Base-by-base conservation (phyloP, 179 eudicot genomes). In the Sideroxylon spinosum region DNA sequence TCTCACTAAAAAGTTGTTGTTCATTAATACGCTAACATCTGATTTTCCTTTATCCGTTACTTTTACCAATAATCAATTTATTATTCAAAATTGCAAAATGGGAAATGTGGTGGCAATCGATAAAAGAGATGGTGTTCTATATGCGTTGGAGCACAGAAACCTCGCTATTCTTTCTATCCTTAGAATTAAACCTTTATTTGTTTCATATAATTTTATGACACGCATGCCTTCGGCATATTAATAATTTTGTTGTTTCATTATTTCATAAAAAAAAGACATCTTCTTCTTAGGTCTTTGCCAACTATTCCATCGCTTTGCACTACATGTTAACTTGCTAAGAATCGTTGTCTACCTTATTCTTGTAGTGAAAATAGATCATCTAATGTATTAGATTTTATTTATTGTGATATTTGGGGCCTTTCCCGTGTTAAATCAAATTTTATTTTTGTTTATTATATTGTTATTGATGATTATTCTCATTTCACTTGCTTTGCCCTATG, bases 1-100 rank as follows among this genome's bases (percentile, higher is more conserved):
- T 14, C 79, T 76, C 6, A 63, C 79, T 12, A 64, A 76, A 53
- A 76, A 76, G 1, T 12, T 76, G 14, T 11, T 76, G 7, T 76
- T 62, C 52, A 65, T 64, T 10, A 76, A 72, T 13, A 76, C 50
- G 16, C 11, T 75, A 46, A 62, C 78, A 0, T 60, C 55, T 44
- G 69, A 75, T 23, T 75, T 23, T 62, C 68, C 69, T 62, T 56
- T 62, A 7, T 19, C 52, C 20, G 37, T 75, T 10, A 59, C 23
- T 7, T 62, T 75, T 62, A 10, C 78, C 62, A 7, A 75, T 19
- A 4, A 74, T 17, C 0, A 1, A 29, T 44, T 75, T 44, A n/a
- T 1, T 60, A 20, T 75, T 2, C 68, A 75, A 70, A 19, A 61
- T 62, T 57, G 20, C 6, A n/a, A 5, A 6, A 75, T 70, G 44